These are phyloP conservation scores for Gardenia jasminoides DNA, from an alignment of 257 asterid species.

Conservation along the genomic window DNA sequence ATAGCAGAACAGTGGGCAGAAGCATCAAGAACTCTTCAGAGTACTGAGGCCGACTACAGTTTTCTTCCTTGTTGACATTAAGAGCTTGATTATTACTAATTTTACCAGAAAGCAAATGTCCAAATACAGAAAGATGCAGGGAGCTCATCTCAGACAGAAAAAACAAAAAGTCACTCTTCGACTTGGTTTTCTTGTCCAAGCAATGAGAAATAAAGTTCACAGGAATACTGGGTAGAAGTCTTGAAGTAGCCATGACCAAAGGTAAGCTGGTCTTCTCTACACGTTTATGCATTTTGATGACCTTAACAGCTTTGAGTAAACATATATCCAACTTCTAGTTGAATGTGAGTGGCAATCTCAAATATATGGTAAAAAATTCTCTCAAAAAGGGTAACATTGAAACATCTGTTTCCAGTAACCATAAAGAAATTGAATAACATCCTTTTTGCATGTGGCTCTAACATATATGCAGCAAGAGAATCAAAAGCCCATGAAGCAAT, in stretches of 20 bases:
- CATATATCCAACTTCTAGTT: conserved; percentile 65
- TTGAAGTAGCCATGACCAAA: conserved; percentile 51
- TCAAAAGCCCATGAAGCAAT: conserved; percentile 61
- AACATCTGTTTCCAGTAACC: conserved; percentile 34
- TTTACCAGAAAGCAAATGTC: conserved; percentile 49
- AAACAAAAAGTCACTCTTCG: conserved; percentile 59
- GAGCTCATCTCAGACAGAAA: conserved; percentile 58
- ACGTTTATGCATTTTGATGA: conserved; percentile 41
- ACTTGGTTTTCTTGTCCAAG: conserved; percentile 47
- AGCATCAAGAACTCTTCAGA: conserved; percentile 66
- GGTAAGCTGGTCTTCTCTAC: conserved; percentile 37
- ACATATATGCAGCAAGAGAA: conserved; percentile 42
- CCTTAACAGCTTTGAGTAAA: conserved; percentile 69
- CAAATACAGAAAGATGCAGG: conserved; percentile 61
- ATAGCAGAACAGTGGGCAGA: conserved; percentile 62
- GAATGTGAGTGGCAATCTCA: conserved; percentile 43
- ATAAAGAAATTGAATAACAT: conserved; percentile 20
- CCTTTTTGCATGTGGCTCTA: conserved; percentile 33
- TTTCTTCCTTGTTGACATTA: conserved; percentile 29
- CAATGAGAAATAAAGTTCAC: conserved; percentile 53
- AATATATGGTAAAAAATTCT: conserved; percentile 42
- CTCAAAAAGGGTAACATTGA: conserved; percentile 51
- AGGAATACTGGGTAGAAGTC: conserved; percentile 56
- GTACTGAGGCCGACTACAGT: conserved; percentile 29
- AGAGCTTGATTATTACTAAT: conserved; percentile 33